Evolutionary conservation across 2,329 filamentous ascomycete genomes (phyloP).

Genomic region (Ceratocystis papillata): DNA sequence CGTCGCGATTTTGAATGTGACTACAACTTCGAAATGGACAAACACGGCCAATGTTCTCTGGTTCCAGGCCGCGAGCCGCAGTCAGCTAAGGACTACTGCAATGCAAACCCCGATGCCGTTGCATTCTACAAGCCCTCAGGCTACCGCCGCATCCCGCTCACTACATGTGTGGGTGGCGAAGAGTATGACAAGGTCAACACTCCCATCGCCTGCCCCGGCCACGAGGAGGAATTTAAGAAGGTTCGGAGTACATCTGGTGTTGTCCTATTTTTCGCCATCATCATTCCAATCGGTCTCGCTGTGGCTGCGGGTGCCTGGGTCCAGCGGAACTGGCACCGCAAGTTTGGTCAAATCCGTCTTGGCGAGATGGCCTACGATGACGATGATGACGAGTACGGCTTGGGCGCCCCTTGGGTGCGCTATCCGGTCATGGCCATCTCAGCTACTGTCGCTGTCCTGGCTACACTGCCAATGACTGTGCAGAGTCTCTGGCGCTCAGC

Average conservation of each 20-base stretch:
- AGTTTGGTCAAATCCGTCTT: constrained; percentile 84
- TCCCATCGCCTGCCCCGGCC: constrained; percentile 58
- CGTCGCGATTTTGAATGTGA: constrained; percentile 89
- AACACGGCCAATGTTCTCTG: constrained; percentile 63
- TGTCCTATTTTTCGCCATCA: constrained; percentile 74
- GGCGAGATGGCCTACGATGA: constrained; percentile 75
- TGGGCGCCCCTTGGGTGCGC: constrained; percentile 63
- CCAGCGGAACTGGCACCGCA: constrained; percentile 72
- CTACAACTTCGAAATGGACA: constrained; percentile 80
- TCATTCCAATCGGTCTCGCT: constrained; percentile 63
- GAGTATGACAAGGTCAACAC: constrained; percentile 58
- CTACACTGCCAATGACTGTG: constrained; percentile 58
- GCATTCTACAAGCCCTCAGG: constrained; percentile 79
- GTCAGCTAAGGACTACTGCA: constrained; percentile 42
- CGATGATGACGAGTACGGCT: constrained; percentile 58
- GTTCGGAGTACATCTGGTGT: constrained; percentile 60
- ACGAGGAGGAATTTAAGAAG: constrained; percentile 68
- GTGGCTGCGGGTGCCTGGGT: constrained; percentile 70
- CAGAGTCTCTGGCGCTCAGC: constrained; percentile 60
- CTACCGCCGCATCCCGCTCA: constrained; percentile 80
- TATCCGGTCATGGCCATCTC: constrained; percentile 69
- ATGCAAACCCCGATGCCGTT: constrained; percentile 52
- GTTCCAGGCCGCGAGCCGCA: constrained; percentile 60
- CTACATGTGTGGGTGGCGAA: constrained; percentile 67
- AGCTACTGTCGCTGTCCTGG: constrained; percentile 49